A percentile compares a stretch with the other conserved stretches of the same genome.
phyloP scores from a whole-genome alignment of 495 filamentous ascomycete species.

The Opeltia flavorubescens region DNA sequence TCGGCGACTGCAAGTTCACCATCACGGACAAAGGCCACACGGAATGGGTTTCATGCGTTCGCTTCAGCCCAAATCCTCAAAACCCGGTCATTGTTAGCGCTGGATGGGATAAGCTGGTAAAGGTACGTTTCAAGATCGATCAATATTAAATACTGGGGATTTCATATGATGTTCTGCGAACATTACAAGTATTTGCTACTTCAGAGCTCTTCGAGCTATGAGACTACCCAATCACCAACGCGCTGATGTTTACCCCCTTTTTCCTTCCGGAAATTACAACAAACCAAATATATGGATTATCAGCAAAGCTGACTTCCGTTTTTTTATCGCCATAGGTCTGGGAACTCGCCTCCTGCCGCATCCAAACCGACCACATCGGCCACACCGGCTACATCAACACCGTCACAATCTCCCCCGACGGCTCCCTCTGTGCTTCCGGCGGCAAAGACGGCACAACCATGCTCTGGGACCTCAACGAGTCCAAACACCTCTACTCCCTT shows the following conservation, averaged over 20 bases:
- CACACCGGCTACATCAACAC: constrained; percentile 99
- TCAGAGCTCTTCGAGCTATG: constrained; percentile 96
- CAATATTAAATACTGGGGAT: constrained; percentile 2
- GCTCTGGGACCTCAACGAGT: constrained; percentile 99
- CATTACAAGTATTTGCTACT: constrained; percentile 99
- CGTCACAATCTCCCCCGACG: constrained; percentile 99
- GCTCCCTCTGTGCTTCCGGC: constrained; percentile 96
- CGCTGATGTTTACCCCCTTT: constrained; percentile 51
- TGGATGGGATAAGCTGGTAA: constrained; percentile 99
- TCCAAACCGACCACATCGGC: constrained; percentile 99
- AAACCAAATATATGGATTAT: neutral
- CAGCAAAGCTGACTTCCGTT: too few relatives aligned
- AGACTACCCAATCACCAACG: constrained; percentile 86
- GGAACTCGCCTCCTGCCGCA: constrained; percentile 97
- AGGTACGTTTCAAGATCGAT: constrained; percentile 52
- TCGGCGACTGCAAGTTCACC: constrained; percentile 99
- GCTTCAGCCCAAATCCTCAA: constrained; percentile 99
- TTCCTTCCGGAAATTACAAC: neutral
- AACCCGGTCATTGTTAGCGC: constrained; percentile 98
- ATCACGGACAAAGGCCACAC: constrained; percentile 99
- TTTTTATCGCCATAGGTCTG: constrained; percentile 54
- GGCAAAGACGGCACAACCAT: constrained; percentile 99
- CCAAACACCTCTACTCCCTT: constrained; percentile 99
- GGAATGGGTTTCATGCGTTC: constrained; percentile 98
- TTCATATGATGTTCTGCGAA: constrained; percentile 80